These are phyloP conservation scores for Aspergillus japonicus DNA, from an alignment of 2,329 filamentous ascomycete genomes.

Conservation along the genomic window DNA sequence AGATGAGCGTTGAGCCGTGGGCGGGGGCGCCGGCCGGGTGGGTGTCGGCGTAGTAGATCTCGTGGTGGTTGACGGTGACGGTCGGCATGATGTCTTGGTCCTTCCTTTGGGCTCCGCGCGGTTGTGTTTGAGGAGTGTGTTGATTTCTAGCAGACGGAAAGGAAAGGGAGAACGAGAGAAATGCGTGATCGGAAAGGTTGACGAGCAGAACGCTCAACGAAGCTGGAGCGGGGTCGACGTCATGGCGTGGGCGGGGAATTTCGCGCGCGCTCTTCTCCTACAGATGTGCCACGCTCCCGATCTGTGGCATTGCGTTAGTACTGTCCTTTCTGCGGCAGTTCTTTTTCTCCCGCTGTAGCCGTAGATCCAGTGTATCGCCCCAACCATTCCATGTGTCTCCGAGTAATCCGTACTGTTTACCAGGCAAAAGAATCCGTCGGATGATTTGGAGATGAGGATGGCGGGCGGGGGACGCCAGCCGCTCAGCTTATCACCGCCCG, in stretches of 20 bases:
- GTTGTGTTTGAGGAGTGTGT: neutral
- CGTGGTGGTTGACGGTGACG: conserved; percentile 35
- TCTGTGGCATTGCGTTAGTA: neutral
- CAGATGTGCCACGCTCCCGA: neutral
- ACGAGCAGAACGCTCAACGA: neutral
- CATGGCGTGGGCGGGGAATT: neutral
- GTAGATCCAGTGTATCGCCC: neutral
- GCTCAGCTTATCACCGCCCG: conserved; percentile 14
- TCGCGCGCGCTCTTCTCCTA: neutral
- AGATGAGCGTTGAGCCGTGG: conserved; percentile 38
- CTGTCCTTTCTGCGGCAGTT: neutral
- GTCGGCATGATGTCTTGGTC: conserved; percentile 33
- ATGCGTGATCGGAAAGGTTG: neutral
- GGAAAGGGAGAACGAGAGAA: neutral
- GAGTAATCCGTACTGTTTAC: neutral
- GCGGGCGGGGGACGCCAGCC: conserved; percentile 1
- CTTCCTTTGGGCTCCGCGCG: neutral
- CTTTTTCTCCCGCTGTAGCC: neutral
- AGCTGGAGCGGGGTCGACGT: neutral
- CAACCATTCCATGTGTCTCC: neutral
- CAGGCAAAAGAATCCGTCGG: conserved; percentile 7
- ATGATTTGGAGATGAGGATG: neutral
- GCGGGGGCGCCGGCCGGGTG: conserved; percentile 31
- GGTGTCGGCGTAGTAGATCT: conserved; percentile 38
- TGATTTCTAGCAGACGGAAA: neutral